Conservation (phyloP, 192 early-diverging fungal genomes). For the Backusella mclennaniae region DNA sequence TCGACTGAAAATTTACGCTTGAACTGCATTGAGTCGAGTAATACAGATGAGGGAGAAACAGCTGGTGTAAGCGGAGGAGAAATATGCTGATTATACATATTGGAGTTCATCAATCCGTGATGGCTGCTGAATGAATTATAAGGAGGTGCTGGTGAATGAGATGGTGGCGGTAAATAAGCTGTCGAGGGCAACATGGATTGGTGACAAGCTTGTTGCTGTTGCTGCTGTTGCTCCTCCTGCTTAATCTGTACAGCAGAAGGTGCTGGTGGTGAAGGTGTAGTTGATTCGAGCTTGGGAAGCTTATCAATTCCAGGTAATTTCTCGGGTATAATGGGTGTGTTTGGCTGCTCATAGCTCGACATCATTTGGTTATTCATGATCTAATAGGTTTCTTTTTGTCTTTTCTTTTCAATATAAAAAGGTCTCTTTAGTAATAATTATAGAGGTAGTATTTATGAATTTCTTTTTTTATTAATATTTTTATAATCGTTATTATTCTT, state of each 20-base stretch:
- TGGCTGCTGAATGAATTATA: constrained; percentile 11
- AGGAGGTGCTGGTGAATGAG: constrained; percentile 3
- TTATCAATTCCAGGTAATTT: constrained; percentile 34
- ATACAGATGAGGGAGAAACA: constrained; percentile 31
- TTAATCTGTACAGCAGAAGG: background rate
- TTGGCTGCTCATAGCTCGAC: constrained; percentile 25
- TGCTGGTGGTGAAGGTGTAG: constrained; percentile 11
- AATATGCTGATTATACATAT: constrained; percentile 18
- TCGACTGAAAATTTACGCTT: constrained; percentile 38
- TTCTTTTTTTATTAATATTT: background rate
- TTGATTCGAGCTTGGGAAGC: constrained; percentile 22
- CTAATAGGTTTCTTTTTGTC: background rate
- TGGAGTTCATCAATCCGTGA: background rate
- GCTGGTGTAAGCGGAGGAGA: constrained; percentile 38
- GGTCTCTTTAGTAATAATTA: background rate
- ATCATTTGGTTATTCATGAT: constrained; percentile 8
- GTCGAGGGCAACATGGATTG: constrained; percentile 24
- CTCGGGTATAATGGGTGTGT: constrained; percentile 20
- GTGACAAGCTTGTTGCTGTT: background rate
- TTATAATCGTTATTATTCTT: background rate
- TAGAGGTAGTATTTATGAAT: background rate
- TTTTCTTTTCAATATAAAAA: background rate
- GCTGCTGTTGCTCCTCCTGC: background rate
- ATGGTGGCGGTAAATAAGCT: constrained; percentile 26
- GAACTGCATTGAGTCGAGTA: constrained; percentile 28